Base-by-base conservation (phyloP, 2,329 filamentous ascomycete species). In the Botrytis hyacinthi region DNA sequence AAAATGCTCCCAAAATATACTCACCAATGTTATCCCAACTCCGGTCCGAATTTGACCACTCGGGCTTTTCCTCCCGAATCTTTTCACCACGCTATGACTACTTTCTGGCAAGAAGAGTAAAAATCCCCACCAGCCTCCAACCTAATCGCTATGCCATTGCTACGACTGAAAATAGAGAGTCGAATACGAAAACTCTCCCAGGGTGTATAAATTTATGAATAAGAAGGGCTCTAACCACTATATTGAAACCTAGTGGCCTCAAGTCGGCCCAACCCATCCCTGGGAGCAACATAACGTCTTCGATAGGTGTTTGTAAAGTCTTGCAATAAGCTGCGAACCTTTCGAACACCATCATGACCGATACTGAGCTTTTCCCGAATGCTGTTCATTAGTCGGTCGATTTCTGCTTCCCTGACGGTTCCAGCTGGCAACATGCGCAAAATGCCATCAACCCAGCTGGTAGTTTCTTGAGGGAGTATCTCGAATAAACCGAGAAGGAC, bases 221-320 rank as follows among this genome's bases (percentile, higher is more conserved):
- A 26, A 20, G 46, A 37, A 32, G 18, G 22, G 20, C n/a, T 69
- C 65, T 77, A 82, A 61, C 80, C 77, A 74, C 77, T 78, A 81
- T 97, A 98, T 78, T 93, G 92, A 84, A 98, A 98, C 76, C 93
- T 90, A 35, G 92, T 90, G 37, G 94, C 94, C 83, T 97, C 94
- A 73, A 98, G 85, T 80, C 94, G 88, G 5, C 95, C 95, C 60
- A 98, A 85, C 0, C 95, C 95, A 81, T 98, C 95, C 75, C 95
- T 86, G 10, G 96, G 96, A n/a, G 96, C 95, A 65, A 99, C 93
- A 80, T 99, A 98, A 76, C 97, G 89, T 80, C 97, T 88, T 69
- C 97, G 90, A 82, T 99, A 99, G 44, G 91, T 93, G 81, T 95
- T 97, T 37, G 96, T 98, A 81, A 99, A 99, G 83, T 99, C 97